Conservation (phyloP, 805 yeast species). For the Ogataea parapolymorpha region DNA sequence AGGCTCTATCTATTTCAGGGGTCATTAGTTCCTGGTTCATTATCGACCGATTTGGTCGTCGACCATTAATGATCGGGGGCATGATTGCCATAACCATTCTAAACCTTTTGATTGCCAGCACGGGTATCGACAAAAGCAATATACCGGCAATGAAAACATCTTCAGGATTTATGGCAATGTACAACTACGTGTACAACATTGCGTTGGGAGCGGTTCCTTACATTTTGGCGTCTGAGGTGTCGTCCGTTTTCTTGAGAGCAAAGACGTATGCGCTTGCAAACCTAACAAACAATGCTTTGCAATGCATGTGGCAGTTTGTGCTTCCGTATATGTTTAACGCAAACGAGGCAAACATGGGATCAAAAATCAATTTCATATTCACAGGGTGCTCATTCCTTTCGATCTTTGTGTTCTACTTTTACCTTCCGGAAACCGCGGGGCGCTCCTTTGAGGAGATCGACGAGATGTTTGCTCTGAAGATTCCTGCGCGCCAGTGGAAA, state of each 20-base stretch:
- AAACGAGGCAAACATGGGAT: conserved; percentile 12
- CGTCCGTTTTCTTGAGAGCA: conserved; percentile 17
- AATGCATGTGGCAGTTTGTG: conserved; percentile 12
- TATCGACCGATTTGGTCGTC: conserved; percentile 39
- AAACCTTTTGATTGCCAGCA: conserved; percentile 28
- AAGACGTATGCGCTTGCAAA: conserved; percentile 20
- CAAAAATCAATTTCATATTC: conserved; percentile 26
- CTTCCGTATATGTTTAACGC: conserved; percentile 26
- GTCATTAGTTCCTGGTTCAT: conserved; percentile 40
- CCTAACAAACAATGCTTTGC: conserved; percentile 7
- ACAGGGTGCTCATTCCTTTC: conserved; percentile 12
- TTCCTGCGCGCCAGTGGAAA: conserved; percentile 39
- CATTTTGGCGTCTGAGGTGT: conserved; percentile 12
- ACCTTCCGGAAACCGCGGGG: conserved; percentile 38
- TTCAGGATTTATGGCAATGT: conserved; percentile 21
- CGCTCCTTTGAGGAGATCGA: conserved; percentile 39
- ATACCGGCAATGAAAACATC: conserved; percentile 31
- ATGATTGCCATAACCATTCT: conserved; percentile 24
- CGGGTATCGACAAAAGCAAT: conserved; percentile 19
- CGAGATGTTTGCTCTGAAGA: conserved; percentile 31
- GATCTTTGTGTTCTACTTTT: conserved; percentile 29
- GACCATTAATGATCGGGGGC: conserved; percentile 30
- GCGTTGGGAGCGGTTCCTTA: conserved; percentile 31
- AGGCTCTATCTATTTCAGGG: conserved; percentile 33
- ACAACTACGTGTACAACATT: background rate